Percentiles rank a stretch among this genome's conserved stretches.
Evolutionary conservation across 139 green algal species (phyloP).

Genomic region (Chlorella vulgaris): DNA sequence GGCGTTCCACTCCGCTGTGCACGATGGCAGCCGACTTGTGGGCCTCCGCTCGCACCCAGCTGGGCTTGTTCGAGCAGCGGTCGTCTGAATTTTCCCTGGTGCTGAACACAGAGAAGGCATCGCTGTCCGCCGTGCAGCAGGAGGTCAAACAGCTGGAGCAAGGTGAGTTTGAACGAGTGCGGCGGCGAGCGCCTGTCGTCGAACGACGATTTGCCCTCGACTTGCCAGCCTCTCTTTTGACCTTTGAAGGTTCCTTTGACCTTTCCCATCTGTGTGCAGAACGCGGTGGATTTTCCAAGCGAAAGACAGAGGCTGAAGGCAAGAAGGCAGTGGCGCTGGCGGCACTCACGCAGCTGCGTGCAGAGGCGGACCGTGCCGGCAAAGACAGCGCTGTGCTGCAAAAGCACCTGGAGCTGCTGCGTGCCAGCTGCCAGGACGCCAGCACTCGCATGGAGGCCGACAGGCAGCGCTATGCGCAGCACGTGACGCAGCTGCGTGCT

Average conservation of each 20-base stretch:
- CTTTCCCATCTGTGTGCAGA: neutral
- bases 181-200: neutral
- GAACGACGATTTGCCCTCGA: neutral
- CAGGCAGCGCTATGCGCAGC: constrained; percentile 9
- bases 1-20: neutral
- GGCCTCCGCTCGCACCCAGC: neutral
- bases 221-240: neutral
- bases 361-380: neutral
- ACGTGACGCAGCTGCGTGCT: neutral
- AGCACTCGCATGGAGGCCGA: constrained; percentile 10
- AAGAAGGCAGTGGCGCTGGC: neutral
- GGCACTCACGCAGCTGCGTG: neutral
- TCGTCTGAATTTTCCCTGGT: neutral
- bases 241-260: neutral
- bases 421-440: neutral
- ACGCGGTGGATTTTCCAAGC: neutral
- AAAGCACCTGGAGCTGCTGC: constrained; percentile 28
- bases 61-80: constrained; percentile 5
- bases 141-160: constrained; percentile 20
- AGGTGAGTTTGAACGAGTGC: neutral
- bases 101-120: constrained; percentile 1
- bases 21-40: constrained; percentile 2
- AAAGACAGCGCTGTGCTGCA: constrained; percentile 2
- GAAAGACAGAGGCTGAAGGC: neutral
- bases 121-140: constrained; percentile 4